Base-by-base conservation (phyloP, 1,284 basidiomycete species). In the Pseudozyma sp. region DNA sequence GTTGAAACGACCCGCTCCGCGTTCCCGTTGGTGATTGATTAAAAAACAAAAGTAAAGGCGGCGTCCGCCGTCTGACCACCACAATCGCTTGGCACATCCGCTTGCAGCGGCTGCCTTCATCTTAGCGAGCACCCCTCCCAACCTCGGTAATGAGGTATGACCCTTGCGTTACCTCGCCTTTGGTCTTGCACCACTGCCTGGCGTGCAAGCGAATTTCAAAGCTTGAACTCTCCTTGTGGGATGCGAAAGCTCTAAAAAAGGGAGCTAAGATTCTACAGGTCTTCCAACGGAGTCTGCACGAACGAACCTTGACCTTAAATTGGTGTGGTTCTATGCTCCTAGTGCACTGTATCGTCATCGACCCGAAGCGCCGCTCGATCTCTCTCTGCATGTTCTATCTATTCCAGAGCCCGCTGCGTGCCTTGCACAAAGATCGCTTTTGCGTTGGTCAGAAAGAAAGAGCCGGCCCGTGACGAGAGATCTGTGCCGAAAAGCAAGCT, bases 11-110 rank as follows among this genome's bases (percentile, higher is more conserved):
- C 35, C 51, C 19, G 40, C 16, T 16, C 37, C 16, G 7, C 30
- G 29, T 29, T 51, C 48, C 55, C 48, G 55, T 58, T 50, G 55
- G 40, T 58, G 48, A 40, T 40, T 43, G 54, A 56, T 9, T 49
- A 35, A 40, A 33, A 19, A 13, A 46, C 31, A 54, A 44, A 37
- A 10, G 8, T 37, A 9, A 37, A 37, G 35, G 35, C 35, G 14
- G 35, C 35, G 14, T 37, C 35, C 35, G 35, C 35, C 30, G 2
- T 19, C 11, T 52, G 45, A 37, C 39, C 58, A 54, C 52, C n/a
- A 24, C 50, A 44, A 60, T 60, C 58, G 58, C 45, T 46, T 17
- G 40, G 19, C 51, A 60, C 58, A 60, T 60, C 51, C 48, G 43
- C 37, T 37, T 54, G 57, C 44, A 48, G 50, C 39, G 45, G 45